Conservation (phyloP, 179 eudicot species). For the Drosera spatulata region DNA sequence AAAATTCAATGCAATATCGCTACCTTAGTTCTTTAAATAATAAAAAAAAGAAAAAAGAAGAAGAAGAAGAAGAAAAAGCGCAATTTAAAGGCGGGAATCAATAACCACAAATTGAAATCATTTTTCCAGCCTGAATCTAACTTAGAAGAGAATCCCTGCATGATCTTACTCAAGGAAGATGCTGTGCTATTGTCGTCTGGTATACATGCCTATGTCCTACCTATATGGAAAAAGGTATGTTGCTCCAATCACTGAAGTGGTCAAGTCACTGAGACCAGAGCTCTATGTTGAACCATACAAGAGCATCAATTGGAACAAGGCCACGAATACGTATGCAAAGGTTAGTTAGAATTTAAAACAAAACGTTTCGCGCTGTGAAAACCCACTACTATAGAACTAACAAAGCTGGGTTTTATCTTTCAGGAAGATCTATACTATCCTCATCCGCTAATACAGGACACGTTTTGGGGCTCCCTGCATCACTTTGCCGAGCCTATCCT, state of each 20-base stretch:
- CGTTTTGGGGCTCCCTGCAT: constrained; percentile 44
- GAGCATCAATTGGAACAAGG: constrained; percentile 53
- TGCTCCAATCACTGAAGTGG: constrained; percentile 35
- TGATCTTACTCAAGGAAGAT: constrained; percentile 32
- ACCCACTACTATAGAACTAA: neutral
- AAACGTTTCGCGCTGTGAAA: neutral
- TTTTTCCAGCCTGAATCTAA: no score
- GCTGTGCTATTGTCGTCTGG: constrained; percentile 44
- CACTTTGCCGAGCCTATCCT: constrained; percentile 45
- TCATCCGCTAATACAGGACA: constrained; percentile 47
- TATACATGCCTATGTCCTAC: constrained; percentile 70
- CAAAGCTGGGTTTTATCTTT: neutral
- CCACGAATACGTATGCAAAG: constrained; percentile 49
- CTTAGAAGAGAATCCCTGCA: no score
- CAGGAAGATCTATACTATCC: constrained; percentile 63
- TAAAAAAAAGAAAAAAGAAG: no score
- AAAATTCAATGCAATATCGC: no score
- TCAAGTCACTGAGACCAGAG: constrained; percentile 39
- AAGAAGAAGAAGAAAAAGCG: no score
- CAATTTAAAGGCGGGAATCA: no score
- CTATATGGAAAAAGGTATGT: constrained; percentile 64
- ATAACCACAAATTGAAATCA: no score
- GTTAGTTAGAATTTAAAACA: constrained; percentile 12
- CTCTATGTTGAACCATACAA: constrained; percentile 40
- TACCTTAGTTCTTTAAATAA: no score